These are phyloP conservation scores for Gnaphalium uliginosum DNA, from an alignment of 129 eudicot species.

Conservation along the genomic window DNA sequence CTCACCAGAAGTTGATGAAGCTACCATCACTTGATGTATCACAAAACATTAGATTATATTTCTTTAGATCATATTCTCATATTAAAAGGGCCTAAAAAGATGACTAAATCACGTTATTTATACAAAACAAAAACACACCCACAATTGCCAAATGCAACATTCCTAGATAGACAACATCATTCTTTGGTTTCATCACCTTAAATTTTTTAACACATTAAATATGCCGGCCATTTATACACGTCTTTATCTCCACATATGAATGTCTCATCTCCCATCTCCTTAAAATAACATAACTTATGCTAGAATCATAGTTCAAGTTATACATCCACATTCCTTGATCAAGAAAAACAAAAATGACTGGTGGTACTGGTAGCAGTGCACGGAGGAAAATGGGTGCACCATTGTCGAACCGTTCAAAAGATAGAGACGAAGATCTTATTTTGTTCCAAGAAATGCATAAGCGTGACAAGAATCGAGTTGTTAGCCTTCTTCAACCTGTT, in stretches of 20 bases:
- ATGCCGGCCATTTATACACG: slow-evolving; percentile 33
- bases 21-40: not conserved
- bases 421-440: slow-evolving; percentile 68
- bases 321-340: not conserved
- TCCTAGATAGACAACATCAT: slow-evolving; percentile 22
- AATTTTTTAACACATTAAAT: slow-evolving; percentile 14
- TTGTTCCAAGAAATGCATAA: slow-evolving; percentile 64
- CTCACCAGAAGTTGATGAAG: not conserved
- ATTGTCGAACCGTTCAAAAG: slow-evolving; percentile 37
- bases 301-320: slow-evolving; percentile 15
- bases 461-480: slow-evolving; percentile 54
- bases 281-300: not conserved
- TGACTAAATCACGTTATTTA: not conserved
- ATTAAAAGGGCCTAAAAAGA: not conserved
- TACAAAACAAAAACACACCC: not conserved
- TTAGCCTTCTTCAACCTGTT: slow-evolving; percentile 74
- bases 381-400: slow-evolving; percentile 35
- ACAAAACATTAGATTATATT: not conserved
- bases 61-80: not conserved
- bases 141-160: slow-evolving; percentile 32
- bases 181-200: slow-evolving; percentile 43
- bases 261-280: not conserved
- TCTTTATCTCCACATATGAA: slow-evolving; percentile 22
- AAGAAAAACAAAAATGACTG: slow-evolving; percentile 35
- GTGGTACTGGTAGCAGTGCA: slow-evolving; percentile 3